Evolutionary conservation across 1,284 basidiomycete genomes (phyloP), one percentile per base, ranked within the genome.

Genomic region (Naganishia albida): DNA sequence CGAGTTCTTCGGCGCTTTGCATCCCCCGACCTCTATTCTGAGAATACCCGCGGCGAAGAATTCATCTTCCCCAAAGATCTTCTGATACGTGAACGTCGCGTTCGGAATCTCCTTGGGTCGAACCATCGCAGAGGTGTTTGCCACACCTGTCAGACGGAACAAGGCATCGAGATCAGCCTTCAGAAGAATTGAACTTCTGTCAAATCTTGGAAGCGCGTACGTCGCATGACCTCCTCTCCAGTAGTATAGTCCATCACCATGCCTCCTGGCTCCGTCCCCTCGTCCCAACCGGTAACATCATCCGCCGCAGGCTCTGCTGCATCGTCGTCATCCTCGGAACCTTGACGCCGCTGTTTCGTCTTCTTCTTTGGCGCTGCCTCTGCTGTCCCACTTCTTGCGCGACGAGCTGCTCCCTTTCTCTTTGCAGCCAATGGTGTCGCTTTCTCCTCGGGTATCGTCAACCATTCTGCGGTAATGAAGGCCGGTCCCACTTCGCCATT

Each of bases 11-110:
- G 84, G 86, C 1, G 91, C 90, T 79, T 99, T 99, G 68, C 85
- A 82, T 25, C 85, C 85, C 1, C 85, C 82, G 0, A 88, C 85
- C 3, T 91, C 91, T 44, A 99, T 88, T 55, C 86, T 82, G 40
- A 98, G 82, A 63, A 93, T 85, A 0, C 96, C 96, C 18, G 91
- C 88, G 0, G 94, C 94, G 72, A 96, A 87, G 74, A 91, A 94
- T 54, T 91, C 87, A 54, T 86, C 88, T 70, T 97, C 93, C n/a
- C 88, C 87, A 75, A 96, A 96, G n/a, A 95, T 85, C 79, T 95
- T 96, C 75, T 96, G 88, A 76, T 93, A 99, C 30, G 81, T 82
- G 85, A 94, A 99, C 25, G 84, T 82, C 50, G 83, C 83, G 16
- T 83, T 84, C 2, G 85, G 83, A 18, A 84, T 79, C 62, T 81